Base-by-base conservation (phyloP, 768 basidiomycete species). In the Mycena metata region DNA sequence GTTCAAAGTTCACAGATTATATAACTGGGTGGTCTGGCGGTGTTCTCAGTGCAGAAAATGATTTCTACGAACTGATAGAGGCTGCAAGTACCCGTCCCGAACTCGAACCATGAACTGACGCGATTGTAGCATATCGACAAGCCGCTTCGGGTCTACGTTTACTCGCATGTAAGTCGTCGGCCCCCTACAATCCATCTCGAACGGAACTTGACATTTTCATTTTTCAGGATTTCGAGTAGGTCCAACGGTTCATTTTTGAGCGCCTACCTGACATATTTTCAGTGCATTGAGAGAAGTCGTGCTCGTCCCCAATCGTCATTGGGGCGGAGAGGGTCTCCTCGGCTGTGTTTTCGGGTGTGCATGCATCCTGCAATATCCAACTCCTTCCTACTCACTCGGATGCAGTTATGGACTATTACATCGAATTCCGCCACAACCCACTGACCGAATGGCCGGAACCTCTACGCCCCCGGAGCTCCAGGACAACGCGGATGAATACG, bases 91-190 rank as follows among this genome's bases (percentile, higher is more conserved):
- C n/a, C 58, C 59, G 59, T 33, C 36, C n/a, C 24, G 10, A 17
- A 43, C 46, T 36, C 21, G 43, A 58, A 46, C n/a, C 49, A 36
- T 41, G 42, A 36, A 47, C 67, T 64, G 42, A 36, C 70, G 71
- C 49, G 58, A 54, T 19, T 36, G 15, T 66, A 98, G 94, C 96
- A 99, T 79, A 86, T 96, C 55, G 96, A 99, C 74, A 96, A 96
- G 79, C 95, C 97, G 11, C 79, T 99, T 30, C 86, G 96, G 26
- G 92, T 98, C 30, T 98, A 96, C 75, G 96, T 99, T 8, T 99
- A 99, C 79, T 98, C 96, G 16, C 91, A 95, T 70, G 97, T 77
- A 95, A 98, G 96, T 96, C n/a, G n/a, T n/a, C n/a, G n/a, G n/a
- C 79, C 59, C 95, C 30, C 6, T 84, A 35, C 63, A 52, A 2